Evolutionary conservation across 1,139 yeast species (phyloP).

Genomic region (Arxiozyma bovina): DNA sequence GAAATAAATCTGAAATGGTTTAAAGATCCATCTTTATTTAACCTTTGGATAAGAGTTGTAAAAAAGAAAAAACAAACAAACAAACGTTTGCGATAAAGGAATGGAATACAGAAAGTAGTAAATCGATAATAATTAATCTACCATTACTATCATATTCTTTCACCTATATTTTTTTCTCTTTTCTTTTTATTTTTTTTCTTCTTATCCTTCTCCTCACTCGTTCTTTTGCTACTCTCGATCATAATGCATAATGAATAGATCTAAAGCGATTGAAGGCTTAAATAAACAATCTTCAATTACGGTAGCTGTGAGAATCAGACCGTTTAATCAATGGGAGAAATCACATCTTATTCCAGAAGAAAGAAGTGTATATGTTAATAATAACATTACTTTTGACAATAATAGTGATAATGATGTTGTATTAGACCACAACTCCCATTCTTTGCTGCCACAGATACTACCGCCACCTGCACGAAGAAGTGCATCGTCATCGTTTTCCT

Average conservation of each 20-base stretch:
- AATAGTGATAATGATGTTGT: not conserved
- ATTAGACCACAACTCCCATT: too few species aligned
- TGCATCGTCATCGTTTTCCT: not conserved
- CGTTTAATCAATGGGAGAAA: constrained; percentile 58
- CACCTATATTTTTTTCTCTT: not conserved
- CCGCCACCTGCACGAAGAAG: too few species aligned
- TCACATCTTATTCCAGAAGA: constrained; percentile 31
- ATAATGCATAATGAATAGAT: constrained; percentile 27
- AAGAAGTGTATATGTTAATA: not conserved
- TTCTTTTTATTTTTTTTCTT: too few species aligned
- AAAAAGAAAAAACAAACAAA: too few species aligned
- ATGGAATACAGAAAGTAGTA: too few species aligned
- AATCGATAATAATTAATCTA: too few species aligned
- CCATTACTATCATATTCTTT: too few species aligned
- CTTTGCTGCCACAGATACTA: not conserved
- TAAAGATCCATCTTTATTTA: too few species aligned
- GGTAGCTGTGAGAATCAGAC: constrained; percentile 78
- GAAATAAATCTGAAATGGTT: not conserved
- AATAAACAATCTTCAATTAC: constrained; percentile 45
- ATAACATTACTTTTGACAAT: too few species aligned
- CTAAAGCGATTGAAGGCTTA: not conserved
- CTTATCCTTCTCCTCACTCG: too few species aligned
- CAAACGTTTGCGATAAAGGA: too few species aligned
- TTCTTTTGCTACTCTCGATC: not conserved
- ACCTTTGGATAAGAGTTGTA: too few species aligned